A percentile compares a stretch with the other conserved stretches of the same genome.
Evolutionary conservation across 768 basidiomycete species (phyloP).

Genomic region (Suillus subluteus): DNA sequence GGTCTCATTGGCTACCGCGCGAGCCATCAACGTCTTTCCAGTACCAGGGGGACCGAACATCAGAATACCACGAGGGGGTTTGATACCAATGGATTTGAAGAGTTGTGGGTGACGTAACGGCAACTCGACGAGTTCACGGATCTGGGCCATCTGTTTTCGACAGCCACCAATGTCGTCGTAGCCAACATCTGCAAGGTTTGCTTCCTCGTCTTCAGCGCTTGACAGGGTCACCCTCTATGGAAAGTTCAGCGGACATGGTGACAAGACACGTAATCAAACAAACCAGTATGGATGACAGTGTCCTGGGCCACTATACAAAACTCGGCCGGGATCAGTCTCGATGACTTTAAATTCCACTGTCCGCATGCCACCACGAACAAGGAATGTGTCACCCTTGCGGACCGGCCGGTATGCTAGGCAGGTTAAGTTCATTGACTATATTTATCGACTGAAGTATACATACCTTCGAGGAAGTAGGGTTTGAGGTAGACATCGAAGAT

Average conservation of each 20-base stretch:
- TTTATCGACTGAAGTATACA: conserved; percentile 19
- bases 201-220: conserved; percentile 99
- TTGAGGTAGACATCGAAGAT: conserved; percentile 98
- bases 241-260: conserved; percentile 12
- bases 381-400: conserved; percentile 98
- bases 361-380: conserved; percentile 97
- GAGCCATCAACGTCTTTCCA: conserved; percentile 99
- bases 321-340: conserved; percentile 96
- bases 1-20: conserved; percentile 99
- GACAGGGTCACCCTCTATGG: conserved; percentile 92
- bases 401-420: conserved; percentile 85
- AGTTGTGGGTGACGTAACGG: conserved; percentile 98
- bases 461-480: conserved; percentile 98
- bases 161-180: conserved; percentile 99
- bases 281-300: conserved; percentile 93
- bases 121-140: conserved; percentile 97
- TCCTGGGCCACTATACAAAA: conserved; percentile 99
- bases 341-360: conserved; percentile 99
- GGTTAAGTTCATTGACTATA: conserved; percentile 5
- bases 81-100: conserved; percentile 99
- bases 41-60: conserved; percentile 99
- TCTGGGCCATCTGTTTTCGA: conserved; percentile 99
- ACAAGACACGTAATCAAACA: not conserved
- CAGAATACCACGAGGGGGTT: conserved; percentile 97
- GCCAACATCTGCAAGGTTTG: conserved; percentile 94